Percentiles rank a stretch among this genome's conserved stretches.
phyloP scores from a whole-genome alignment of 2,329 filamentous ascomycete species.

The Fonsecaea pugnacius region DNA sequence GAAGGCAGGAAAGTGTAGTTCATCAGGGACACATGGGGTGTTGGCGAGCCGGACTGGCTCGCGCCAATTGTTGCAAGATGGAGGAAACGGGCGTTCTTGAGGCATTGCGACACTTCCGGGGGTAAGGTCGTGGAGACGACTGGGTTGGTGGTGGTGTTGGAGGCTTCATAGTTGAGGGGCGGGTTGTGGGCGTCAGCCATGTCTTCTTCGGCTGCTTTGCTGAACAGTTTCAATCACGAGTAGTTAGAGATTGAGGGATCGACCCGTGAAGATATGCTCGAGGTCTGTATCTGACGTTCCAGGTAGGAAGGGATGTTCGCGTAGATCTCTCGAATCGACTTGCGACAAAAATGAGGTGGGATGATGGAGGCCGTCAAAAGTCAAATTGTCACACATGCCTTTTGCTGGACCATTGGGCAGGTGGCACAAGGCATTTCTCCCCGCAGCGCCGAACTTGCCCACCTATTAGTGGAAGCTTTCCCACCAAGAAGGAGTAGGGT shows the following conservation, averaged over 20 bases:
- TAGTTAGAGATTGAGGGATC: not conserved
- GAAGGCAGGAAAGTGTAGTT: slow-evolving; percentile 93
- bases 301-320: slow-evolving; percentile 4
- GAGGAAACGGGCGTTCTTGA: slow-evolving; percentile 94
- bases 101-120: slow-evolving; percentile 81
- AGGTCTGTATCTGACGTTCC: not conserved
- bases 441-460: not conserved
- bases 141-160: slow-evolving; percentile 72
- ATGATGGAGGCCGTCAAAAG: not conserved
- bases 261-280: not conserved
- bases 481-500: not conserved
- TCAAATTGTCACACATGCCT: slow-evolving; percentile 12
- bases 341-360: not conserved
- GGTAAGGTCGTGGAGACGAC: slow-evolving; percentile 73
- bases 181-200: slow-evolving; percentile 61
- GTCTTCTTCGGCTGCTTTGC: not conserved
- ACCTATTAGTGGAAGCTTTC: not conserved
- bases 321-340: not conserved
- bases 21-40: slow-evolving; percentile 96
- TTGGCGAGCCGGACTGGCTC: slow-evolving; percentile 55
- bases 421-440: not conserved
- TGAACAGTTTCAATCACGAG: not conserved
- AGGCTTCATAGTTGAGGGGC: slow-evolving; percentile 75
- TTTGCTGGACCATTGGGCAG: not conserved
- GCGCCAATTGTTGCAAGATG: slow-evolving; percentile 82